These are phyloP conservation scores for Gastrodia elata DNA, from an alignment of 106 monocot genomes.

Conservation along the genomic window DNA sequence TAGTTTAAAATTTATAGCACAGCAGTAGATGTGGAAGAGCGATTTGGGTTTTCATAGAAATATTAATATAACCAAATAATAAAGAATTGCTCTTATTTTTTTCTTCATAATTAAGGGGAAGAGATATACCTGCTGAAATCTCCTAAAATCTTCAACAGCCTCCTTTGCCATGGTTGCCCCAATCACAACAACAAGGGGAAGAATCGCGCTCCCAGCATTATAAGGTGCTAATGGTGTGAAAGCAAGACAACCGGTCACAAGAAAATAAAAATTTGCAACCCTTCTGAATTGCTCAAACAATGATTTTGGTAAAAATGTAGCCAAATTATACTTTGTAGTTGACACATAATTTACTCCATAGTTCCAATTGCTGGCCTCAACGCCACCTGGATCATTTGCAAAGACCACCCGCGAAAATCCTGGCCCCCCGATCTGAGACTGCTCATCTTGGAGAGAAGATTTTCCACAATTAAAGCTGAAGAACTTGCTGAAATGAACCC, in stretches of 20 bases:
- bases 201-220: constrained; percentile 38
- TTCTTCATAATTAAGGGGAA: neutral
- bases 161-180: constrained; percentile 89
- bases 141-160: constrained; percentile 77
- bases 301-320: constrained; percentile 74
- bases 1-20: neutral
- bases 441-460: constrained; percentile 28
- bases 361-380: constrained; percentile 25
- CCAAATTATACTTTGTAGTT: constrained; percentile 77
- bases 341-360: constrained; percentile 69
- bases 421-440: constrained; percentile 69
- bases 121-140: constrained; percentile 63
- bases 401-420: constrained; percentile 66
- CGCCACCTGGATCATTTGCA: constrained; percentile 51
- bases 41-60: neutral
- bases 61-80: neutral
- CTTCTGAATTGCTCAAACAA: constrained; percentile 94
- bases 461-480: constrained; percentile 53
- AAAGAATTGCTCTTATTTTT: neutral
- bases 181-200: constrained; percentile 65
- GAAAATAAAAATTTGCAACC: constrained; percentile 87
- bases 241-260: constrained; percentile 50
- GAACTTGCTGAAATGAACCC: constrained; percentile 42
- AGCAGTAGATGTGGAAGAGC: too few relatives aligned
- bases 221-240: constrained; percentile 77